Base-by-base conservation (phyloP, 192 early-diverging fungal species). In the Umbelopsis vinacea region DNA sequence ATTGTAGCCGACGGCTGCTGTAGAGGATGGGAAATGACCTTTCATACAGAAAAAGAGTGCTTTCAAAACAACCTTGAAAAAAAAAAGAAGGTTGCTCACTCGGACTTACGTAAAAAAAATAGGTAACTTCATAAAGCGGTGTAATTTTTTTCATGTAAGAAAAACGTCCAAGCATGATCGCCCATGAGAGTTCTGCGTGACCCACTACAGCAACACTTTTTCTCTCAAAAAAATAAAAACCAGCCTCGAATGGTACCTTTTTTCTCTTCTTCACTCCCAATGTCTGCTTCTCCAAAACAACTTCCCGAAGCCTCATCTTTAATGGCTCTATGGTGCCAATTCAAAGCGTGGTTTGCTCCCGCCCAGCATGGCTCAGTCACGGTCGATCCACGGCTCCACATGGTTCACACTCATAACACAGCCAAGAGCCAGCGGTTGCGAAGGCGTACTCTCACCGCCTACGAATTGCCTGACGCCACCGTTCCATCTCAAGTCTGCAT, bases 351-450 rank as follows among this genome's bases (percentile, higher is more conserved):
- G 57, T 63, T 63, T 17, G 23, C 19, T 8, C 33, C 57, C n/a
- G 26, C 57, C 19, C 57, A 35, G 35, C 23, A 63, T 37, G 29
- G 29, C 26, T 14, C 33, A 37, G 15, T 6, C 10, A 63, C 57
- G 23, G 57, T 63, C 57, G 57, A 63, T 63, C 57, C 57, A 17
- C 57, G 57, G 2, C 35, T 63, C 4, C 57, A 63, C 19, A 63
- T 63, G 57, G 29, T 63, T 11, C 57, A 63, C 15, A 63, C 57
- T 6, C 57, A 63, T 37, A 63, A 17, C 14, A 19, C 17, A 6
- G 26, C 57, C 11, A 63, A 35, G n/a, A 63, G n/a, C 33, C 57
- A 63, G 19, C 29, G 57, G 3, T 15, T 37, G 57, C 57, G 57
- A 14, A 22, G 57, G 57, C 57, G 57, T 29, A 63, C 57, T 12